A percentile compares a stretch with the other conserved stretches of the same genome.
These are phyloP conservation scores for Pichia sp. DNA, from an alignment of 1,139 yeast species.

Conservation along the genomic window DNA sequence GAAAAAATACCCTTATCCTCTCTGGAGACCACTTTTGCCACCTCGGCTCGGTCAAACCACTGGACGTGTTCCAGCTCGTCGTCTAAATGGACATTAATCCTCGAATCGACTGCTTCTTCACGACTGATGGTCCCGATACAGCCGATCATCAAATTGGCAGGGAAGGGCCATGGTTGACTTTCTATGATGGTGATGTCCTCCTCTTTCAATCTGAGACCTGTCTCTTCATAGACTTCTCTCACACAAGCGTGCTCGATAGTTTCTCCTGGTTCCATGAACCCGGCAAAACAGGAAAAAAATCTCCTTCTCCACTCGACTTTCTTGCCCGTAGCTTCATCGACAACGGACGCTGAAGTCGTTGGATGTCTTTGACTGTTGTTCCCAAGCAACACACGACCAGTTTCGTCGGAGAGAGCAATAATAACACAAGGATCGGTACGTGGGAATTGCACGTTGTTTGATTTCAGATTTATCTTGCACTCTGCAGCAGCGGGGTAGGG, in stretches of 20 bases:
- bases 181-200: conserved; percentile 52
- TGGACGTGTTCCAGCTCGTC: conserved; percentile 78
- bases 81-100: conserved; percentile 72
- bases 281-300: conserved; percentile 85
- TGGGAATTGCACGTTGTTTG: conserved; percentile 70
- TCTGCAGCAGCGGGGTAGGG: conserved; percentile 12
- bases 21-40: conserved; percentile 26
- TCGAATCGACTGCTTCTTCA: conserved; percentile 48
- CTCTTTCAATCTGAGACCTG: conserved; percentile 62
- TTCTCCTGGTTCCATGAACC: conserved; percentile 94
- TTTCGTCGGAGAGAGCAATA: conserved; percentile 67
- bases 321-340: conserved; percentile 23
- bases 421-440: conserved; percentile 87
- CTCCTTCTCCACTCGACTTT: conserved; percentile 28
- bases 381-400: conserved; percentile 65
- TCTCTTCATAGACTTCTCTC: conserved; percentile 93
- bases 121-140: conserved; percentile 73
- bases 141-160: conserved; percentile 90
- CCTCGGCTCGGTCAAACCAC: conserved; percentile 66
- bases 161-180: conserved; percentile 96
- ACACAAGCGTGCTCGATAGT: conserved; percentile 83
- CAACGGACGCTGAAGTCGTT: conserved; percentile 27
- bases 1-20: neutral
- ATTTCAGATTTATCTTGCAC: conserved; percentile 51
- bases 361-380: conserved; percentile 39